Base-by-base conservation (phyloP, 164 flowering plant species). In the Liquidambar formosana region DNA sequence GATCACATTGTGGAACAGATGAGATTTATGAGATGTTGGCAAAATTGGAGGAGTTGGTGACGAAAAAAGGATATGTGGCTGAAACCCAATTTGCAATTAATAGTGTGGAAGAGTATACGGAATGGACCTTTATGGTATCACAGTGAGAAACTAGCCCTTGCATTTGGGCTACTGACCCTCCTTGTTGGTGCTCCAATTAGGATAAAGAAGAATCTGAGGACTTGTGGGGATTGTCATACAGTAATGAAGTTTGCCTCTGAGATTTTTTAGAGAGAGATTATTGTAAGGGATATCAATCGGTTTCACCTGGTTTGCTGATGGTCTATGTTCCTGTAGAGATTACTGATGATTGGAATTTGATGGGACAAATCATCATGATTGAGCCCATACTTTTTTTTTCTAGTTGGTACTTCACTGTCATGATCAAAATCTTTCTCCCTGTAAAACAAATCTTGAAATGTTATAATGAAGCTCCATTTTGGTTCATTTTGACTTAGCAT, bases 181-280 rank as follows among this genome's bases (percentile, higher is more conserved):
- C 83, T 82, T 6, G 60, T n/a, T 28, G 78, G 73, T 4, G 77
- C 75, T 64, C 85, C 90, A 5, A 83, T 84, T 41, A 73, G 85
- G 74, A 84, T 84, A 60, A 82, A 71, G 66, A 83, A 86, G 76
- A 86, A 83, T 61, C 67, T 84, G 10, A 68, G 88, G 75, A 83
- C 80, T 61, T 84, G 86, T 76, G 86, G 78, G 51, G 85, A 86
- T 79, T 84, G 87, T 63, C 87, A 84, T 66, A 74, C 81, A 6
- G 82, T 82, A 45, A 79, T 86, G 81, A 81, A 82, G 61, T 82
- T 72, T 63, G 76, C 79, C 52, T 84, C 83, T 0, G 75, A 74
- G 54, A 76, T 81, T 70, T 78, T 72, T 66, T 27, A 60, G 28
- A 73, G 81, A 62, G 82, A 78, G 65, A 82, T 84, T 61, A 57